A percentile compares a stretch with the other conserved stretches of the same genome.
phyloP scores from a whole-genome alignment of 371 early-diverging fungal species.

The Rhizopus sp. region DNA sequence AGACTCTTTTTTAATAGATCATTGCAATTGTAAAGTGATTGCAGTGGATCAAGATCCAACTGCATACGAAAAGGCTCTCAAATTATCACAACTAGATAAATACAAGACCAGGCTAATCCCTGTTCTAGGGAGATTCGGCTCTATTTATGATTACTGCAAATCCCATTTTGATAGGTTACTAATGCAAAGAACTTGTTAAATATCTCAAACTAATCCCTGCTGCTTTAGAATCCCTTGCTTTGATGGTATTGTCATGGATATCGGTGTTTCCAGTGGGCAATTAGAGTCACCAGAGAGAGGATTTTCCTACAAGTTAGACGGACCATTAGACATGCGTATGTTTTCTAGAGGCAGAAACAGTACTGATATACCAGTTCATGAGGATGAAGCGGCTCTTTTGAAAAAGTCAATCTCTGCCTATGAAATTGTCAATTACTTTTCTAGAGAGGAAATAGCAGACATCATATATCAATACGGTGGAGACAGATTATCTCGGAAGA shows the following conservation, averaged over 20 bases:
- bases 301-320: slow-evolving; percentile 68
- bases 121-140: slow-evolving; percentile 58
- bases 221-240: slow-evolving; percentile 41
- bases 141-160: slow-evolving; percentile 34
- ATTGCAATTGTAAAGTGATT: slow-evolving; percentile 62
- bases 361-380: neutral
- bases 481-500: slow-evolving; percentile 60
- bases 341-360: slow-evolving; percentile 44
- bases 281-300: slow-evolving; percentile 65
- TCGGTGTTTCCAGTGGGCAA: slow-evolving; percentile 71
- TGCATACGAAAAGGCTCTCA: slow-evolving; percentile 59
- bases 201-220: too few species aligned
- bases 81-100: slow-evolving; percentile 39
- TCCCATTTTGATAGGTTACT: slow-evolving; percentile 27
- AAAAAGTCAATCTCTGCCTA: slow-evolving; percentile 54
- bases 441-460: slow-evolving; percentile 59
- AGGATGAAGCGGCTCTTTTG: slow-evolving; percentile 31
- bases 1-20: slow-evolving; percentile 28
- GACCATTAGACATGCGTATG: slow-evolving; percentile 75
- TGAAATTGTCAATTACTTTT: slow-evolving; percentile 54
- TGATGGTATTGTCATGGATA: slow-evolving; percentile 76
- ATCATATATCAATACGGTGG: slow-evolving; percentile 68
- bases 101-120: slow-evolving; percentile 55
- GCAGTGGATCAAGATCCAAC: slow-evolving; percentile 76
- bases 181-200: neutral